phyloP scores from a whole-genome alignment of 805 yeast genomes.

The Teunomyces atbi region DNA sequence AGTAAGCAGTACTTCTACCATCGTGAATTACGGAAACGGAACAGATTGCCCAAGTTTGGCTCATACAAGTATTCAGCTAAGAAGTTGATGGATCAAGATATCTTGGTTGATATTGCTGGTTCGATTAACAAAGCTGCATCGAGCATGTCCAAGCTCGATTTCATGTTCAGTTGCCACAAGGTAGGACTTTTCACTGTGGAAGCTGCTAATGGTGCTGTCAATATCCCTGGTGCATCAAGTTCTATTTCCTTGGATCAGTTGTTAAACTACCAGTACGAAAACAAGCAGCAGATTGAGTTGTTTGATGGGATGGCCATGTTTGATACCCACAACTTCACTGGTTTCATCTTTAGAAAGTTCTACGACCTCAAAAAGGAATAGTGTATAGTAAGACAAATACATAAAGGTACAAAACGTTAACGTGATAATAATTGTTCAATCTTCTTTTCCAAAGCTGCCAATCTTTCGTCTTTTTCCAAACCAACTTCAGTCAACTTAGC shows the following conservation, averaged over 20 bases:
- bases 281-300: conserved; percentile 48
- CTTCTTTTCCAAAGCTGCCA: conserved; percentile 58
- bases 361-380: conserved; percentile 44
- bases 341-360: conserved; percentile 72
- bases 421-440: conserved; percentile 49
- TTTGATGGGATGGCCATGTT: conserved; percentile 70
- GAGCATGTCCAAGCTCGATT: conserved; percentile 63
- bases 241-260: conserved; percentile 69
- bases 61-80: conserved; percentile 74
- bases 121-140: conserved; percentile 35
- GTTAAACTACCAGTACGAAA: conserved; percentile 71
- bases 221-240: conserved; percentile 56
- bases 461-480: conserved; percentile 62
- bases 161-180: conserved; percentile 73
- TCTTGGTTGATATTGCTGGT: conserved; percentile 61
- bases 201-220: conserved; percentile 69
- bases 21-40: conserved; percentile 62
- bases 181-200: conserved; percentile 74
- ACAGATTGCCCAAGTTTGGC: conserved; percentile 72
- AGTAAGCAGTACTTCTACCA: conserved; percentile 76
- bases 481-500: conserved; percentile 50
- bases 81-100: conserved; percentile 69
- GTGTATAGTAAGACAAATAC: conserved; percentile 4
- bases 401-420: not conserved
- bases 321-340: conserved; percentile 64